phyloP scores from a whole-genome alignment of 352 stramenopile species.

The Phytophthora pinifolia region DNA sequence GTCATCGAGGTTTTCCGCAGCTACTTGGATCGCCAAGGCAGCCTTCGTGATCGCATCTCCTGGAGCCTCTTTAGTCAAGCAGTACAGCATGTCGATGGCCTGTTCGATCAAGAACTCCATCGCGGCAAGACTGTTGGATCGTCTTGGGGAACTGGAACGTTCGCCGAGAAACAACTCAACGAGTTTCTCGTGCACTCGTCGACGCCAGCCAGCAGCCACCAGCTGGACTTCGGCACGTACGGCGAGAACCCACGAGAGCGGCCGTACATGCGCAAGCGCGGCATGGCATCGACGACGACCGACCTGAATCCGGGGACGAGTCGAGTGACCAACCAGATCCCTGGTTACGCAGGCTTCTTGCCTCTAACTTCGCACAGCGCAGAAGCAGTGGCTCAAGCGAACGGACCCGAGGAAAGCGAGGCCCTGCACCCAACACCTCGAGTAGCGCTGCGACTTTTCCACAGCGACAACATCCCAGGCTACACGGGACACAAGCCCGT shows the following conservation, averaged over 20 bases:
- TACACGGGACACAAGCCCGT: constrained; percentile 83
- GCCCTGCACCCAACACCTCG: constrained; percentile 33
- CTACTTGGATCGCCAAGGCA: constrained; percentile 44
- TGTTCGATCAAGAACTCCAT: constrained; percentile 44
- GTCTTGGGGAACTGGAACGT: constrained; percentile 15
- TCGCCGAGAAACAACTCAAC: constrained; percentile 22
- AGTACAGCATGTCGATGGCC: constrained; percentile 38
- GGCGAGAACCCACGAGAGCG: constrained; percentile 58
- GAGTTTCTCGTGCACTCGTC: constrained; percentile 51
- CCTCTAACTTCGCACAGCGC: constrained; percentile 58
- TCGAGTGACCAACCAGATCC: constrained; percentile 79
- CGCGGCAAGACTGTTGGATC: constrained; percentile 19
- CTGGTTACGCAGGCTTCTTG: constrained; percentile 77
- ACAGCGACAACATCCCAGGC: constrained; percentile 80
- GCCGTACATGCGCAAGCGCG: constrained; percentile 70
- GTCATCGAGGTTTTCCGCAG: constrained; percentile 49
- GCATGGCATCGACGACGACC: constrained; percentile 78
- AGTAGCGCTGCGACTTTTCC: constrained; percentile 65
- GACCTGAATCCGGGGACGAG: constrained; percentile 73
- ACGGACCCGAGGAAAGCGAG: constrained; percentile 35
- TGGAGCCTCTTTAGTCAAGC: constrained; percentile 50
- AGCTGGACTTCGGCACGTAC: constrained; percentile 73
- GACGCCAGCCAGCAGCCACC: constrained; percentile 68
- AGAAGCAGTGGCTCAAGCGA: constrained; percentile 53
- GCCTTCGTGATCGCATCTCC: constrained; percentile 43